phyloP scores from a whole-genome alignment of 345 rosid genomes.

The Lepidium africanum region DNA sequence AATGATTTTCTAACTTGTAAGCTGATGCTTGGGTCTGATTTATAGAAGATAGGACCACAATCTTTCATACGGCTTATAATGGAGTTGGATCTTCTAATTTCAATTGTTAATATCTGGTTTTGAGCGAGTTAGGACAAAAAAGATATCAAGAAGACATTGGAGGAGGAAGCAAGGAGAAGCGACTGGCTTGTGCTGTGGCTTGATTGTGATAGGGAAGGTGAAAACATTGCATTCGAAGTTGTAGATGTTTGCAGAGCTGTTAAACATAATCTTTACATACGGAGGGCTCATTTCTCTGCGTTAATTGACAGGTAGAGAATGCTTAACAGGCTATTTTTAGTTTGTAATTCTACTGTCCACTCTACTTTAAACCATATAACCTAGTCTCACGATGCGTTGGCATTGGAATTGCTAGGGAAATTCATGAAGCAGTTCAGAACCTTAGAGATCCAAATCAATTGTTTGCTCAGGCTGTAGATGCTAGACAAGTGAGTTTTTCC shows the following conservation, averaged over 20 bases:
- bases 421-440: constrained; percentile 83
- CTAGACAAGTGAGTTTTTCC: constrained; percentile 76
- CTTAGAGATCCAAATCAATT: constrained; percentile 78
- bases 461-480: constrained; percentile 95
- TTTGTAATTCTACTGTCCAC: not conserved
- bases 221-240: constrained; percentile 93
- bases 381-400: not conserved
- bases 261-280: constrained; percentile 46
- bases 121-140: constrained; percentile 55
- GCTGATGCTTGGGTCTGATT: not conserved
- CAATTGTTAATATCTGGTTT: not conserved
- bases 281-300: constrained; percentile 93
- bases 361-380: not conserved
- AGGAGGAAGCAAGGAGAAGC: constrained; percentile 90
- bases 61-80: not conserved
- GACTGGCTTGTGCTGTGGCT: constrained; percentile 97
- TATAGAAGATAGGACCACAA: not conserved
- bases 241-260: constrained; percentile 58
- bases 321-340: not conserved
- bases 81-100: not conserved
- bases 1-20: not conserved
- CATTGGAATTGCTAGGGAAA: constrained; percentile 53
- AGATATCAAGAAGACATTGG: constrained; percentile 81
- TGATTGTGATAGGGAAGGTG: constrained; percentile 98
- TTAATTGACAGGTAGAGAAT: constrained; percentile 69